phyloP scores from a whole-genome alignment of 2,329 filamentous ascomycete species.

The Cytospora chrysosperma region DNA sequence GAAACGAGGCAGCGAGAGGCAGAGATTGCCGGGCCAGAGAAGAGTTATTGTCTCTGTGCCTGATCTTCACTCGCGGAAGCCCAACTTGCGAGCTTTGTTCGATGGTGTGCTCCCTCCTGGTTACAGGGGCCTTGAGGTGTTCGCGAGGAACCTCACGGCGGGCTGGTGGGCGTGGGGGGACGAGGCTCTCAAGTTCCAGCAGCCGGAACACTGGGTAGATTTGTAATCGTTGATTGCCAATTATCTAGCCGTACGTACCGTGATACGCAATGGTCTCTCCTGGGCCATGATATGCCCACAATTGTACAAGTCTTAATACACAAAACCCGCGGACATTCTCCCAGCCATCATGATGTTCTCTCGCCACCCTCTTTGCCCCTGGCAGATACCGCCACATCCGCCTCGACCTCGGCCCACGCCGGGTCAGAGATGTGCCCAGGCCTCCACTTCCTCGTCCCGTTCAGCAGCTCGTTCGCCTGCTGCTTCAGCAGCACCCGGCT shows the following conservation, averaged over 20 bases:
- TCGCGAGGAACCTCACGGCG: conserved; percentile 70
- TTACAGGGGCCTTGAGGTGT: conserved; percentile 69
- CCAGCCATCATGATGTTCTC: neutral
- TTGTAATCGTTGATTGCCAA: conserved; percentile 25
- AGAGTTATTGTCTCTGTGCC: conserved; percentile 69
- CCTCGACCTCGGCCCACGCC: conserved; percentile 43
- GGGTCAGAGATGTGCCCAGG: conserved; percentile 46
- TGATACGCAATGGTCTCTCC: neutral
- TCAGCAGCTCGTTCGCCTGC: conserved; percentile 63
- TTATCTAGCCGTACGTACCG: neutral
- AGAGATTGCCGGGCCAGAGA: conserved; percentile 37
- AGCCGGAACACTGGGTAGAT: conserved; percentile 49
- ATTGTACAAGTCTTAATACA: conserved; percentile 23
- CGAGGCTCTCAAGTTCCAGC: conserved; percentile 69
- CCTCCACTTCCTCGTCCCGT: conserved; percentile 61
- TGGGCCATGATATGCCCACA: conserved; percentile 7
- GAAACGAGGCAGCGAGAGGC: conserved; percentile 31
- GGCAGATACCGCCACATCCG: conserved; percentile 28
- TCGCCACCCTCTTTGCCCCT: conserved; percentile 26
- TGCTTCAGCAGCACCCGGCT: conserved; percentile 44
- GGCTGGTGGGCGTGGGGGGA: conserved; percentile 81
- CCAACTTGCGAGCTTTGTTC: conserved; percentile 64
- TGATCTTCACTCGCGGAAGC: conserved; percentile 77
- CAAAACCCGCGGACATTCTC: conserved; percentile 6
- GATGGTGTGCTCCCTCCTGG: conserved; percentile 49